phyloP scores from a whole-genome alignment of 306 rosid species.

The Geum urbanum region DNA sequence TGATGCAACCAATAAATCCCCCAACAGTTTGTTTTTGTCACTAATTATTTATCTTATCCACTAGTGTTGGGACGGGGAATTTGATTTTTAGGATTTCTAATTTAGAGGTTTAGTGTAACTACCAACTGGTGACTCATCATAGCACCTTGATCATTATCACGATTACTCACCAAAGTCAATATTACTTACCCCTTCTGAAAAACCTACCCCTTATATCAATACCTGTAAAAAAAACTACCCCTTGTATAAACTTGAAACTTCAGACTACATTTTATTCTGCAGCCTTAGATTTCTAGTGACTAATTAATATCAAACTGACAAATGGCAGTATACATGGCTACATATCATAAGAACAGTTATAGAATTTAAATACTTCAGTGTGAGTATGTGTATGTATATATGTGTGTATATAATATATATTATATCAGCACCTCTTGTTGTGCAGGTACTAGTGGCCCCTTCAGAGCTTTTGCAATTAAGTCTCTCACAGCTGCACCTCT shows the following conservation, averaged over 20 bases:
- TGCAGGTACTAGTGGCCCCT: constrained; percentile 83
- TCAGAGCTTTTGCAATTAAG: constrained; percentile 81
- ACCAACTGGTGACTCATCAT: background rate
- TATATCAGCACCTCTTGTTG: constrained; percentile 74
- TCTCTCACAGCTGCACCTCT: constrained; percentile 95
- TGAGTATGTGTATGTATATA: background rate
- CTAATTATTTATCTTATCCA: background rate
- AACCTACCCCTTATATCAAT: background rate
- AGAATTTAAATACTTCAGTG: no score
- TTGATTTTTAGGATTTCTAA: background rate
- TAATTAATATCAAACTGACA: background rate
- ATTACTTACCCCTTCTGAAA: no score
- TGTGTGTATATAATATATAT: background rate
- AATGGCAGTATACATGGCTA: background rate
- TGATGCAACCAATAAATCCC: constrained; percentile 14
- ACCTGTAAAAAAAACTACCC: background rate
- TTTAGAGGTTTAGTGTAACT: background rate
- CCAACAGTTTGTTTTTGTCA: constrained; percentile 9
- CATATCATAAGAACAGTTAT: background rate
- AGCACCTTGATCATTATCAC: no score
- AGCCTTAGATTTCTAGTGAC: background rate
- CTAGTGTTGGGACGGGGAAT: background rate
- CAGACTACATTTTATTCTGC: background rate
- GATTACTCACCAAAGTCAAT: background rate
- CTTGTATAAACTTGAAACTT: background rate